Conservation (phyloP, 108 stramenopile genomes). For the Nitzschia palea region DNA sequence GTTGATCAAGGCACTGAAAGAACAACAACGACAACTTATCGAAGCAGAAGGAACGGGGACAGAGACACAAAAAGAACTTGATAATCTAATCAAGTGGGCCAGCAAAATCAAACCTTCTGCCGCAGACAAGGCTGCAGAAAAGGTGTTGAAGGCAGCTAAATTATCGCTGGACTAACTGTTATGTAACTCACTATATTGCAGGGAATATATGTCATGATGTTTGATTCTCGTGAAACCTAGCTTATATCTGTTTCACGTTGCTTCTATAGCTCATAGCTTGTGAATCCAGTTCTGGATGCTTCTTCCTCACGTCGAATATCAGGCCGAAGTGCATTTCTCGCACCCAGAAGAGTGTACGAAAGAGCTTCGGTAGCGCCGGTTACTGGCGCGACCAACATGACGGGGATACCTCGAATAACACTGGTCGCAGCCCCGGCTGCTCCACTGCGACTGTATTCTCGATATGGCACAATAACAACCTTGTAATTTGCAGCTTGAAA, state of each 20-base stretch:
- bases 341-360: constrained; percentile 76
- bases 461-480: constrained; percentile 68
- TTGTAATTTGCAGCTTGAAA: constrained; percentile 81
- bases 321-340: constrained; percentile 78
- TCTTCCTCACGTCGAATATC: constrained; percentile 84
- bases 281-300: constrained; percentile 40
- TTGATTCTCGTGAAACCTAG: too few relatives aligned
- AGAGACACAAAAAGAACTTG: constrained; percentile 71
- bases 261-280: constrained; percentile 16
- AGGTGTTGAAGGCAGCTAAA: constrained; percentile 73
- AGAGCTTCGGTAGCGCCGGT: constrained; percentile 78
- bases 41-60: constrained; percentile 70
- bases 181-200: too few relatives aligned
- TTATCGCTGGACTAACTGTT: constrained; percentile 18
- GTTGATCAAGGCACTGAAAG: constrained; percentile 62
- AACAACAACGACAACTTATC: constrained; percentile 67
- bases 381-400: constrained; percentile 71
- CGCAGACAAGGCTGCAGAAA: constrained; percentile 83
- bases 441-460: constrained; percentile 67
- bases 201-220: too few relatives aligned
- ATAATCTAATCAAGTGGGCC: constrained; percentile 75
- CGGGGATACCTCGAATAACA: constrained; percentile 72
- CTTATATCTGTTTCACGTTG: background rate
- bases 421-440: constrained; percentile 62
- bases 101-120: constrained; percentile 69